Base-by-base conservation (phyloP, 495 filamentous ascomycete genomes). In the Astrocystis sublimbata region DNA sequence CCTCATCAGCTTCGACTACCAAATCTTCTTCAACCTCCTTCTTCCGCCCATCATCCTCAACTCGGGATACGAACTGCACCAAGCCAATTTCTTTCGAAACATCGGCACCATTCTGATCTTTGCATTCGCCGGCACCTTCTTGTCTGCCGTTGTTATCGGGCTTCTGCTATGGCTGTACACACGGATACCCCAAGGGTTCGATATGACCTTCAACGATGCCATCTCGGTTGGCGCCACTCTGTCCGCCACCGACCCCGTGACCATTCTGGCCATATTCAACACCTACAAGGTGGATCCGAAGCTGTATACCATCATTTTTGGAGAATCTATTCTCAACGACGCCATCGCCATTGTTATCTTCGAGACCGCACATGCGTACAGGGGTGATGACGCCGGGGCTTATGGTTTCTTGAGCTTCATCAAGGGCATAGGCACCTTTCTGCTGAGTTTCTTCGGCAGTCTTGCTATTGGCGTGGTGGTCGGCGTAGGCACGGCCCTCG, bases 61-160 rank as follows among this genome's bases (percentile, higher is more conserved):
- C 36, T 97, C 93, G 33, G 94, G 94, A 41, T 98, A 98, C 78
- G 94, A 98, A 75, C 75, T 98, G 38, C 94, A 98, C 73, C 94
- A 98, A 78, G 92, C 89, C 59, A 98, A 98, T 78, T 98, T 98
- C 80, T 98, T 98, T 73, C 90, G 96, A 55, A 96, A 98, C 71
- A 96, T 98, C 62, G 96, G 94, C 42, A 96, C 92, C 2, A 98
- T 98, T 65, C 81, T 98, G 56, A 97, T 94, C n/a, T 98, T 98
- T 72, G 94, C 94, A 9, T 98, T 98, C 67, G 92, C 91, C 46
- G 94, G 96, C 12, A 98, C 94, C 13, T 96, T 98, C 72, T 93
- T 98, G 60, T 98, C 96, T 33, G 96, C 94, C 49, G 83, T 97
- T 31, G 93, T 96, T 28, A 86, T 98, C 23, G 94, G 92, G 13